Percentiles rank a stretch among this genome's conserved stretches.
phyloP scores from a whole-genome alignment of 441 rosid species.

The Cnidoscolus chayamansa region DNA sequence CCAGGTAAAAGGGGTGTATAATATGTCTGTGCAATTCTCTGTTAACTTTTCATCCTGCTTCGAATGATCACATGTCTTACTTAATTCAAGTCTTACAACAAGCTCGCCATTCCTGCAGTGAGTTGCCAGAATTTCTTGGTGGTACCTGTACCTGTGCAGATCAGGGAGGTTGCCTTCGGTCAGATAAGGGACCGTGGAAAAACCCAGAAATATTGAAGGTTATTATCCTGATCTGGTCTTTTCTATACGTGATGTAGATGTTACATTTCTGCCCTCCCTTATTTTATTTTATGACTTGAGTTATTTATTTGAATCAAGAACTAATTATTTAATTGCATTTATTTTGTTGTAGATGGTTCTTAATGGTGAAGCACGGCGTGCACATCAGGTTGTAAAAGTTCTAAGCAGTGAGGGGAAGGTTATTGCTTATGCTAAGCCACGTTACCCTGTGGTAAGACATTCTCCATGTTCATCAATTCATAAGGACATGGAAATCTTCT shows the following conservation, averaged over 20 bases:
- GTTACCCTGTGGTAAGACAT: slow-evolving; percentile 55
- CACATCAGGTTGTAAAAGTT: slow-evolving; percentile 89
- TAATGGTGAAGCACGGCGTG: slow-evolving; percentile 68
- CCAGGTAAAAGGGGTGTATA: slow-evolving; percentile 46
- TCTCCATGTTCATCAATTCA: slow-evolving; percentile 15
- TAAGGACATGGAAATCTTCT: neutral
- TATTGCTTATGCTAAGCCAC: slow-evolving; percentile 87
- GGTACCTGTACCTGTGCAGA: slow-evolving; percentile 87
- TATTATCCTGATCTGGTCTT: slow-evolving; percentile 17
- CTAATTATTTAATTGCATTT: slow-evolving; percentile 16
- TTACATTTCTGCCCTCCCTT: slow-evolving; percentile 1
- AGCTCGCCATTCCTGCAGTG: slow-evolving; percentile 46
- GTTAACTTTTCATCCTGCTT: neutral
- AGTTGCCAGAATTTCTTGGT: slow-evolving; percentile 97
- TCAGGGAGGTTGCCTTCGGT: slow-evolving; percentile 93
- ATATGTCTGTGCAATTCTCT: neutral
- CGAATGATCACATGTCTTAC: neutral
- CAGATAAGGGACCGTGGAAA: slow-evolving; percentile 99
- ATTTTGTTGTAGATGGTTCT: slow-evolving; percentile 65
- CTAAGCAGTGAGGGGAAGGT: slow-evolving; percentile 87
- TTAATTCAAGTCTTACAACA: neutral
- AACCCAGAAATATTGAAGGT: slow-evolving; percentile 89
- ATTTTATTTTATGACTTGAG: neutral
- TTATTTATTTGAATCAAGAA: neutral
- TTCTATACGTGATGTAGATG: slow-evolving; percentile 17